phyloP scores from a whole-genome alignment of 768 basidiomycete species.

The Naganishia vaughanmartiniae region DNA sequence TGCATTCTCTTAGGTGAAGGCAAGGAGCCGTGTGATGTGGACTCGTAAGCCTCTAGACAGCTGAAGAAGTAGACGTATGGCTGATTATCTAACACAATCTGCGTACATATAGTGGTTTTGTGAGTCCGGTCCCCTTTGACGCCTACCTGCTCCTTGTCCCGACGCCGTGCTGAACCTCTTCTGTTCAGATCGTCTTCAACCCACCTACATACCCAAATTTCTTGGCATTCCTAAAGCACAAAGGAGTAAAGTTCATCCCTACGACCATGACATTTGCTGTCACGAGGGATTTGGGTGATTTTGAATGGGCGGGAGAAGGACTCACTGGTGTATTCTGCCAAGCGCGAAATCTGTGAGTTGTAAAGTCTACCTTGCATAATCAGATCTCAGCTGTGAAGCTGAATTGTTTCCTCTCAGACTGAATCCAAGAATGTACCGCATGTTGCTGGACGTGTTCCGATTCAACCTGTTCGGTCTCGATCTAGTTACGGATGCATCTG shows the following conservation, averaged over 20 bases:
- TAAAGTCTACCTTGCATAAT: neutral
- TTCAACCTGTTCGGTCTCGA: slow-evolving; percentile 69
- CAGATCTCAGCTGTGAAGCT: neutral
- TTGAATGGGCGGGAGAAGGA: slow-evolving; percentile 75
- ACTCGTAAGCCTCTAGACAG: slow-evolving; percentile 60
- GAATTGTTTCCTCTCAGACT: slow-evolving; percentile 31
- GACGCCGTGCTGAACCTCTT: neutral
- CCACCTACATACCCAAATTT: slow-evolving; percentile 76
- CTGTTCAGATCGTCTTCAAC: slow-evolving; percentile 68
- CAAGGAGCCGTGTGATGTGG: slow-evolving; percentile 59
- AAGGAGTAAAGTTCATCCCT: slow-evolving; percentile 58
- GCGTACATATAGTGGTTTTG: slow-evolving; percentile 61
- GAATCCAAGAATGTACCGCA: slow-evolving; percentile 48
- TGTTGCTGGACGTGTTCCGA: slow-evolving; percentile 55
- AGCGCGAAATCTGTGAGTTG: slow-evolving; percentile 54
- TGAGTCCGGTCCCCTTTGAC: slow-evolving; percentile 46
- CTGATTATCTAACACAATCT: neutral
- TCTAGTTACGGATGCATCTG: slow-evolving; percentile 51
- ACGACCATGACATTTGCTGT: slow-evolving; percentile 79
- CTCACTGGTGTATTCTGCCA: slow-evolving; percentile 67
- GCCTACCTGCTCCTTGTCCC: neutral
- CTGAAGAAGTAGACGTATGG: too few relatives aligned
- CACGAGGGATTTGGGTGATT: slow-evolving; percentile 65
- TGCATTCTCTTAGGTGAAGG: slow-evolving; percentile 44
- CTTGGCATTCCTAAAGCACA: slow-evolving; percentile 63